Base-by-base conservation (phyloP, 768 basidiomycete genomes). In the Paxillus ammoniavirescens region DNA sequence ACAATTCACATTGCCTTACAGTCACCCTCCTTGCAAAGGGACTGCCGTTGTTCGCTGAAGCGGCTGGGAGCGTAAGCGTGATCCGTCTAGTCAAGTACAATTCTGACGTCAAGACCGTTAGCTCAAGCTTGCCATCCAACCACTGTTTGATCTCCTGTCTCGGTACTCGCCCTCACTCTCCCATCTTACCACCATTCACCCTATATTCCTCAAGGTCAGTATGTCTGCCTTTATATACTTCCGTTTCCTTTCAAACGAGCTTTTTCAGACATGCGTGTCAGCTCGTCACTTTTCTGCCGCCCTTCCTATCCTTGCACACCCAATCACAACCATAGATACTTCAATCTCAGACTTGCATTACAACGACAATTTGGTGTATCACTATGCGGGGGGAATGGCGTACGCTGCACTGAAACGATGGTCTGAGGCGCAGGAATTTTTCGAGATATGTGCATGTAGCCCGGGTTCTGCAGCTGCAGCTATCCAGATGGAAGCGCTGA, bases 401-500 rank as follows among this genome's bases (percentile, higher is more conserved):
- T 75, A 87, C 1, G 71, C 75, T 8, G 82, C 82, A 0, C 73
- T 90, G 41, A 83, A 84, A 60, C 74, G 75, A 15, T 93, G 86
- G 83, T 61, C 73, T 2, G 78, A 84, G 8, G 89, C 93, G 0
- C 82, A 84, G 53, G 87, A 91, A 51, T 84, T 81, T 57, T 86
- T 94, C 47, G 93, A 96, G 70, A 87, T 88, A 26, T 87, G 86
- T 54, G 84, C 85, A 21, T 82, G 80, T 33, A 78, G 80, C 18
- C 87, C 82, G 5, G 86, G 79, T 23, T 73, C 66, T 9, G 77
- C 70, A 38, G 81, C 83, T 0, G 78, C 83, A 3, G 82, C 87
- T 8, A 74, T 94, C 3, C 93, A 96, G 67, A 69, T 93, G 61
- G 93, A 94, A 64, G 93, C 93, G 0, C 73, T 87, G 61, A 95